Conservation (phyloP, 2,329 filamentous ascomycete species). For the Diplodia sapinea region DNA sequence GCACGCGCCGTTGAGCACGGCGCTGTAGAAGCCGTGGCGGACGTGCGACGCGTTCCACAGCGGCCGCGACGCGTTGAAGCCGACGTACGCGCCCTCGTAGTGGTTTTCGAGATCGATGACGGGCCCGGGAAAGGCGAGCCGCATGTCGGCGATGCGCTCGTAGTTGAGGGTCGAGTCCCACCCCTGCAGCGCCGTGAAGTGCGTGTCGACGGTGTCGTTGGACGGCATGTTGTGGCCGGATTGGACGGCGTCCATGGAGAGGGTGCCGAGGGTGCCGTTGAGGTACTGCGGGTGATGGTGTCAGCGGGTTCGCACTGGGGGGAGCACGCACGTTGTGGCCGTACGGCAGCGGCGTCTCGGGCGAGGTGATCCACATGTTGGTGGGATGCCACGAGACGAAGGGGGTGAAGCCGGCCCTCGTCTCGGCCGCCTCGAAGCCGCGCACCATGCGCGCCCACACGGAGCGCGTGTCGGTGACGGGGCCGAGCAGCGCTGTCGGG, state of each 20-base stretch:
- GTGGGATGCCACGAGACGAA: constrained; percentile 16
- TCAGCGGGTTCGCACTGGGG: neutral
- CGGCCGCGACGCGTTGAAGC: constrained; percentile 19
- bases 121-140: neutral
- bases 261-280: constrained; percentile 9
- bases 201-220: constrained; percentile 61
- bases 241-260: constrained; percentile 20
- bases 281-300: neutral
- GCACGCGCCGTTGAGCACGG: neutral
- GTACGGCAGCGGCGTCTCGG: neutral
- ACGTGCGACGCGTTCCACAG: constrained; percentile 12
- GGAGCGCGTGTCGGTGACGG: constrained; percentile 9
- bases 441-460: constrained; percentile 2
- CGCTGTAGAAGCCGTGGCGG: constrained; percentile 24
- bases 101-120: constrained; percentile 22
- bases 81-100: constrained; percentile 16
- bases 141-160: constrained; percentile 17
- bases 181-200: constrained; percentile 37
- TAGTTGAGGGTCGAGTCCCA: constrained; percentile 21
- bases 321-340: constrained; percentile 2
- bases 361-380: constrained; percentile 3
- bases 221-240: constrained; percentile 59
- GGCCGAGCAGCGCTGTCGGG: neutral
- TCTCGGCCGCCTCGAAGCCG: neutral
- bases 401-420: neutral